Base-by-base conservation (phyloP, 495 filamentous ascomycete species). In the Neurospora sp. region DNA sequence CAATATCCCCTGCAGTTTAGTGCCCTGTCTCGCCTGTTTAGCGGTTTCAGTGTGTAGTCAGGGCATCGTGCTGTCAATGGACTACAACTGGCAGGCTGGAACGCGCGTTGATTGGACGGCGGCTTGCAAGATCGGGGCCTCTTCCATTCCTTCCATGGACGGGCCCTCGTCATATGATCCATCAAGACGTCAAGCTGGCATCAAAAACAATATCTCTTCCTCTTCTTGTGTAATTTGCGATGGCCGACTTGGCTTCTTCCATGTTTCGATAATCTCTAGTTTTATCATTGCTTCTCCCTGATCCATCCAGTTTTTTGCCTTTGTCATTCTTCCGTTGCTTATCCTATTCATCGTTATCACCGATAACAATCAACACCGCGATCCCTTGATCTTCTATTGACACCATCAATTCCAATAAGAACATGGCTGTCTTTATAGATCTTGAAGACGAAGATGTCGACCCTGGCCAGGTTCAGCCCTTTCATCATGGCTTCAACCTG, bases 351-450 rank as follows among this genome's bases (percentile, higher is more conserved):
- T 31, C 14, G 53, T 27, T 65, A 37, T 35, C 27, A 37, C 22
- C 27, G 14, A 35, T 65, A 8, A 35, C 53, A 6, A 61, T 18
- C 53, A 61, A 65, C 27, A 65, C 14, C 53, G 14, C 27, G 22
- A 61, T 61, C 22, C 53, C 12, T 8, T 35, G 27, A 27, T 27
- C 27, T 69, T 44, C 38, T 38, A 35, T 70, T 68, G 37, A 14
- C 20, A 38, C 35, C 44, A 68, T 70, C 59, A 44, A 61, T 18
- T 61, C 1, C 12, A 35, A 61, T 2, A 27, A 27, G 31, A 35
- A 35, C 69, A 92, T 92, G 90, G 90, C 88, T 70, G 83, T 90
- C 69, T 85, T 92, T 78, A 84, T 91, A 76, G 88, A 91, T 77
- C 81, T 91, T 70, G 89, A 87, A 69, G 86, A 88, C 73, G 88